These are phyloP conservation scores for Pyrenophora seminiperda DNA, from an alignment of 2,329 filamentous ascomycete genomes.

Conservation along the genomic window DNA sequence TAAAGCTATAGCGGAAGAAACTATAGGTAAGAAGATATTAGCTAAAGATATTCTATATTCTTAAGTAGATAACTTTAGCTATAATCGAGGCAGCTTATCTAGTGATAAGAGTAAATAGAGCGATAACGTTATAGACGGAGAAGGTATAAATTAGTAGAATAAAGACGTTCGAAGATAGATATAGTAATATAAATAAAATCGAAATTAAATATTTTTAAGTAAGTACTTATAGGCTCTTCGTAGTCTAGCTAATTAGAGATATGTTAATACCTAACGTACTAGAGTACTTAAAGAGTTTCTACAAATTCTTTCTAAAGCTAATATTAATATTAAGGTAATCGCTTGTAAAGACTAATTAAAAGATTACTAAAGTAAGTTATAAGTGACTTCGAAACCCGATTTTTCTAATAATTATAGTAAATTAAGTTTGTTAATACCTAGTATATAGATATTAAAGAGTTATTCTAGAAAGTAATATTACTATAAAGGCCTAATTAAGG, in stretches of 20 bases:
- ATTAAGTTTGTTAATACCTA: neutral
- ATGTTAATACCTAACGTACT: neutral
- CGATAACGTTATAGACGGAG: constrained; percentile 3
- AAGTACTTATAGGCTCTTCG: neutral
- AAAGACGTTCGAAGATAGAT: constrained; percentile 6
- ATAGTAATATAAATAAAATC: constrained; percentile 6
- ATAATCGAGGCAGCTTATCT: constrained; percentile 7
- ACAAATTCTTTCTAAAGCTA: neutral
- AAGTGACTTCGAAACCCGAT: neutral
- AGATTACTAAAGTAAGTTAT: constrained; percentile 1
- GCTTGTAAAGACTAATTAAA: neutral
- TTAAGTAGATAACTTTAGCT: neutral
- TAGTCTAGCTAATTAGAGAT: neutral
- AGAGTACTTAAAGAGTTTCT: constrained; percentile 1
- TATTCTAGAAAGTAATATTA: constrained; percentile 10
- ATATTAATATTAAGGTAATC: neutral
- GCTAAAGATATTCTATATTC: constrained; percentile 3
- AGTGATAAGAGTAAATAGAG: constrained; percentile 7
- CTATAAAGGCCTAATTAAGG: constrained; percentile 2
- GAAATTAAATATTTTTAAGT: constrained; percentile 2
- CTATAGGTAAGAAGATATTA: neutral
- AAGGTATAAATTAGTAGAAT: constrained; percentile 12
- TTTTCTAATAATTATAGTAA: neutral
- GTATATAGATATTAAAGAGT: neutral
- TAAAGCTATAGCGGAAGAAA: constrained; percentile 5